Conservation (phyloP, 768 basidiomycete species). For the Lentinula raphanica region DNA sequence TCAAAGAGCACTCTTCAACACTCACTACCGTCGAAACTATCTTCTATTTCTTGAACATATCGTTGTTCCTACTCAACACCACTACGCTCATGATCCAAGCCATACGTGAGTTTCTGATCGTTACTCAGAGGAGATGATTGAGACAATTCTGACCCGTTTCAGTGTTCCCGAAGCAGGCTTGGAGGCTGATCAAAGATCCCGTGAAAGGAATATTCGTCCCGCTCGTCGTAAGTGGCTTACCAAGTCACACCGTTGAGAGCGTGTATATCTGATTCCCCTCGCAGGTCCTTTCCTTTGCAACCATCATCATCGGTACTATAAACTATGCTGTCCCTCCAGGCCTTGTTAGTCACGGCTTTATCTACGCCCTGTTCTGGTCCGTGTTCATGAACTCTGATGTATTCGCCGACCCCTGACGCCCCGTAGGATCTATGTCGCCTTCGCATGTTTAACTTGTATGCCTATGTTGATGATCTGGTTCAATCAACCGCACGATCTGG, state of each 20-base stretch:
- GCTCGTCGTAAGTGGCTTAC: slow-evolving; percentile 17
- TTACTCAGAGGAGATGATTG: background rate
- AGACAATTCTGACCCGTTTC: background rate
- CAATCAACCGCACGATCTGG: slow-evolving; percentile 40
- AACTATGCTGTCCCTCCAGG: slow-evolving; percentile 38
- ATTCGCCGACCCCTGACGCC: background rate
- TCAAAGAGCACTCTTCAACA: slow-evolving; percentile 27
- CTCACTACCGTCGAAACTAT: slow-evolving; percentile 34
- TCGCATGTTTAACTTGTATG: slow-evolving; percentile 34
- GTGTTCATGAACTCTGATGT: no score
- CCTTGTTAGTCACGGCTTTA: slow-evolving; percentile 26
- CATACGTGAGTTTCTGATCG: slow-evolving; percentile 25
- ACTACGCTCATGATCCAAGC: slow-evolving; percentile 37
- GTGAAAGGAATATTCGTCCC: slow-evolving; percentile 36
- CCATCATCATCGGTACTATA: slow-evolving; percentile 43
- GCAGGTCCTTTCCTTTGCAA: slow-evolving; percentile 45
- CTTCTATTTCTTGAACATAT: slow-evolving; percentile 44
- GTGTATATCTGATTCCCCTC: background rate
- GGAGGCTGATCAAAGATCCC: slow-evolving; percentile 38
- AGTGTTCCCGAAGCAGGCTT: slow-evolving; percentile 43
- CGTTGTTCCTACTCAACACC: slow-evolving; percentile 37
- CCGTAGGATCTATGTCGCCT: slow-evolving; percentile 35
- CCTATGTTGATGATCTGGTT: slow-evolving; percentile 49
- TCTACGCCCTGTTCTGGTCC: slow-evolving; percentile 45
- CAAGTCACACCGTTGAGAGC: background rate